Base-by-base conservation (phyloP, 1,284 basidiomycete genomes). In the Hymenochaete sp. region DNA sequence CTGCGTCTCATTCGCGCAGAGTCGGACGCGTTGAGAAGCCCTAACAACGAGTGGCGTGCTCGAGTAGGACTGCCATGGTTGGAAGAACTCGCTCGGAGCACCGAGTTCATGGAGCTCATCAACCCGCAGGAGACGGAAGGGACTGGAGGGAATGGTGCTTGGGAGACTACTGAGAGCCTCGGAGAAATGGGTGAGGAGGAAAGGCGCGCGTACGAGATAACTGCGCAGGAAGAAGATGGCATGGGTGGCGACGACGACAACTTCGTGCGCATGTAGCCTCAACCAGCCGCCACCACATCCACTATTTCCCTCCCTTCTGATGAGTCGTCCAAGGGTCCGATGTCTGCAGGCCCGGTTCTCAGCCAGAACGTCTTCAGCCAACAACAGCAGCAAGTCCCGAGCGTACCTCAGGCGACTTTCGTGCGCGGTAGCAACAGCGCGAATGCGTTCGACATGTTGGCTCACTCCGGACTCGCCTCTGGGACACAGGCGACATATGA, bases 41-140 rank as follows among this genome's bases (percentile, higher is more conserved):
- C 92, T 62, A 70, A 90, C 58, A 90, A 93, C 65, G 84, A 90
- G 55, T 92, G 88, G 87, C 80, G 88, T 49, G 77, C 81, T 56
- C 77, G 84, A 33, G 75, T 77, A 19, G 74, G 71, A 42, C 72
- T 85, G 39, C 79, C 77, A 14, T 71, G 72, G 54, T 69, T 82
- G 56, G 79, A 86, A 50, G 82, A 82, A 56, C 81, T 79, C 16
- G 63, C 75, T 38, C 74, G 77, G 51, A 71, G 75, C 31, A 79
- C 84, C 25, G 81, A 72, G 38, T 86, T 86, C 59, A 63, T 68
- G 47, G 77, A 83, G 68, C 71, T 87, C 42, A 82, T 77, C 40
- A 40, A 38, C 21, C 42, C 47, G 7, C 42, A 48, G 22, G 47
- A 44, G 29, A 67, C 83, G 50, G 82, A 86, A 57, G 70, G 83